Conservation (phyloP, 202 grass and related monocot species). For the Brachypodium distachyon region DNA sequence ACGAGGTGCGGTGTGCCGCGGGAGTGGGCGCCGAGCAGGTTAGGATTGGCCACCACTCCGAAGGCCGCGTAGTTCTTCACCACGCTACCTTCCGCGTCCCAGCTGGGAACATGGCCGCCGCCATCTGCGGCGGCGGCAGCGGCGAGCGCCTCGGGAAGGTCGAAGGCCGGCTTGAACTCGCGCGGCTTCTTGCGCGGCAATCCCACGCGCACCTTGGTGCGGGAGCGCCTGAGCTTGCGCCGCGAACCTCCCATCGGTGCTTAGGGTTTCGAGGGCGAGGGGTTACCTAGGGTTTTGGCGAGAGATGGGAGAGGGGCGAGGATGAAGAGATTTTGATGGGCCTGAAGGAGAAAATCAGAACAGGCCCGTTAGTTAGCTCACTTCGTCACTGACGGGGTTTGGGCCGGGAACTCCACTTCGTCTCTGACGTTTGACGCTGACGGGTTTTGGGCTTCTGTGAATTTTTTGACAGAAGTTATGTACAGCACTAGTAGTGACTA, state of each 20-base stretch:
- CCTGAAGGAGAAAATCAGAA: neutral
- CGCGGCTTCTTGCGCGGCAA: conserved; percentile 67
- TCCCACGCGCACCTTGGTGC: conserved; percentile 60
- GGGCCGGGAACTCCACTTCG: no score
- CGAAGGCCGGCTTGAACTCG: conserved; percentile 71
- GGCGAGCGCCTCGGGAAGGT: conserved; percentile 47
- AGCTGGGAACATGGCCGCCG: conserved; percentile 7
- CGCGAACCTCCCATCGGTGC: conserved; percentile 64
- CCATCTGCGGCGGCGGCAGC: conserved; percentile 40
- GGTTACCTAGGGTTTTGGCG: conserved; percentile 15
- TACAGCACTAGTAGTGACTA: no score
- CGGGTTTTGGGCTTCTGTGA: no score
- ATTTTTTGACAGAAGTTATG: no score
- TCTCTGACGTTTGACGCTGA: no score
- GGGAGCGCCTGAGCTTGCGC: conserved; percentile 83
- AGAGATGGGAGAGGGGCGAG: neutral
- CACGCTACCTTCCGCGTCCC: conserved; percentile 75
- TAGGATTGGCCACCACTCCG: conserved; percentile 83
- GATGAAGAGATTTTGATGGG: conserved; percentile 4
- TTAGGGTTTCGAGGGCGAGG: neutral
- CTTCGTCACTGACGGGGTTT: no score
- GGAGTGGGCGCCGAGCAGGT: conserved; percentile 56
- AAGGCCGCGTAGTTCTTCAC: conserved; percentile 84
- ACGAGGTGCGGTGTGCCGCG: conserved; percentile 54
- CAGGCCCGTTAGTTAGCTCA: neutral